phyloP scores from a whole-genome alignment of 2,329 filamentous ascomycete species.

The Diaporthe capsici region DNA sequence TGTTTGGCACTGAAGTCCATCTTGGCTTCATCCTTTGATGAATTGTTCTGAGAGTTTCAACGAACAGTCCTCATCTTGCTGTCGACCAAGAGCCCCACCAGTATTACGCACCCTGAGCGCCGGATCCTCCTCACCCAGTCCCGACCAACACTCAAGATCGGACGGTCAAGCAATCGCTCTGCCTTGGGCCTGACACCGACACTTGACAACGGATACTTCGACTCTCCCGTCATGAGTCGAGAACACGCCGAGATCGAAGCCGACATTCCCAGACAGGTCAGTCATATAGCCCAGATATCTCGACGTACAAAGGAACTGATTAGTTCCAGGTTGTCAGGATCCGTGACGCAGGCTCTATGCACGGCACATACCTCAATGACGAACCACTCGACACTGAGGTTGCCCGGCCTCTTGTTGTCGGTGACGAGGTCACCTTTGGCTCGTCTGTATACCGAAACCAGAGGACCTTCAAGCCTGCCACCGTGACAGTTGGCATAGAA shows the following conservation, averaged over 20 bases:
- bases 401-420: constrained; percentile 47
- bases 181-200: constrained; percentile 49
- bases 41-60: constrained; percentile 40
- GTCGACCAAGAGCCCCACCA: constrained; percentile 27
- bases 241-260: constrained; percentile 71
- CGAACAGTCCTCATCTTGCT: constrained; percentile 45
- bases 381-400: constrained; percentile 44
- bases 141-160: constrained; percentile 53
- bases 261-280: constrained; percentile 61
- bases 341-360: constrained; percentile 64
- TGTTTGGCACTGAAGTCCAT: neutral
- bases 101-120: constrained; percentile 40
- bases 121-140: constrained; percentile 50
- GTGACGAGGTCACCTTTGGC: constrained; percentile 57
- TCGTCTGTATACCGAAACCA: constrained; percentile 54
- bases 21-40: neutral
- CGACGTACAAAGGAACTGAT: constrained; percentile 46
- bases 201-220: constrained; percentile 74
- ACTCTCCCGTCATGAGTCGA: constrained; percentile 80
- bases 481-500: constrained; percentile 46
- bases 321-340: constrained; percentile 58
- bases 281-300: constrained; percentile 36
- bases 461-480: constrained; percentile 49
- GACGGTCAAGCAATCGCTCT: constrained; percentile 61
- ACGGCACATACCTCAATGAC: constrained; percentile 65